Conservation (phyloP, 768 basidiomycete species). For the Leccinum sublutescens region DNA sequence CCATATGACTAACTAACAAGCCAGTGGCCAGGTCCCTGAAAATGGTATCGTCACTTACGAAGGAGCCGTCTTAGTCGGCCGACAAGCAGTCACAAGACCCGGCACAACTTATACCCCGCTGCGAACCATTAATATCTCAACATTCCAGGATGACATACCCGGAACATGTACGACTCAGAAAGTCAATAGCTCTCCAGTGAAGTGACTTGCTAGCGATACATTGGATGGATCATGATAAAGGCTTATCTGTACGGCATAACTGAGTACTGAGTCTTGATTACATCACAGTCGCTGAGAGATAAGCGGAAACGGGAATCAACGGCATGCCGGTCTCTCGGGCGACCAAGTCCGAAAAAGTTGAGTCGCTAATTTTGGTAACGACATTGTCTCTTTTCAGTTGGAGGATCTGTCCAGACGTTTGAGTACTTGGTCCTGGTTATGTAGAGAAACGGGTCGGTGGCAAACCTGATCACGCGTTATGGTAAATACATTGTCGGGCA, state of each 20-base stretch:
- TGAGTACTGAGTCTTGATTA: not conserved
- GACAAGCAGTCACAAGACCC: no score
- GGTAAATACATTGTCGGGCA: slow-evolving; percentile 66
- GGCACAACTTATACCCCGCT: no score
- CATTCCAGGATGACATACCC: no score
- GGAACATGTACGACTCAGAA: no score
- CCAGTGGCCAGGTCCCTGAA: not conserved
- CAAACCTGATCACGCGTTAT: slow-evolving; percentile 66
- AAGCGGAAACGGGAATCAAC: slow-evolving; percentile 55
- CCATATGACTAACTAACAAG: not conserved
- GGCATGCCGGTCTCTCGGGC: slow-evolving; percentile 35
- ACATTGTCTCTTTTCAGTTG: slow-evolving; percentile 64
- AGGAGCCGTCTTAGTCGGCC: no score
- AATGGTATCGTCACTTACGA: not conserved
- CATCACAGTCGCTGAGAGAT: slow-evolving; percentile 23
- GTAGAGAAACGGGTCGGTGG: not conserved
- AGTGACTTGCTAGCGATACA: no score
- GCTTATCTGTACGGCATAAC: no score
- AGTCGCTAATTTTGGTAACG: slow-evolving; percentile 34
- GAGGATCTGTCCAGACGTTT: slow-evolving; percentile 43
- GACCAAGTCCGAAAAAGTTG: slow-evolving; percentile 36
- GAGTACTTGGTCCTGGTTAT: not conserved
- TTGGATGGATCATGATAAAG: no score
- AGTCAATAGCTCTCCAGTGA: no score
- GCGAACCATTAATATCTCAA: no score